These are phyloP conservation scores for Ceratocystis diversiconidia DNA, from an alignment of 2,329 filamentous ascomycete species.

Conservation along the genomic window DNA sequence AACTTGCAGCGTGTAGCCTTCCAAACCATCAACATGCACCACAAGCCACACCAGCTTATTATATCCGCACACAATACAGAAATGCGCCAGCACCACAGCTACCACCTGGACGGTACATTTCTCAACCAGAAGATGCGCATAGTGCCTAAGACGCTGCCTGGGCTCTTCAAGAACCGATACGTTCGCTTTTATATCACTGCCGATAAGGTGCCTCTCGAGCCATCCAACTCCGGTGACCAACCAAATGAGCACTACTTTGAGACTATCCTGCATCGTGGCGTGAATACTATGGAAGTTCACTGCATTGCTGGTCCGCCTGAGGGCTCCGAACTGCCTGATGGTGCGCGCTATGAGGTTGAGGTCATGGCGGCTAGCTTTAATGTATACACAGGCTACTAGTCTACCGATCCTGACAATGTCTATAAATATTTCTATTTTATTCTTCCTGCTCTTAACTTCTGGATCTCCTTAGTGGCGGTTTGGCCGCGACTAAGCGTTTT, in stretches of 20 bases:
- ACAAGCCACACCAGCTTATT: conserved; percentile 53
- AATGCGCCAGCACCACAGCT: conserved; percentile 16
- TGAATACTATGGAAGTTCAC: conserved; percentile 68
- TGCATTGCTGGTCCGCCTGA: conserved; percentile 56
- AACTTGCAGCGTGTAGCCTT: conserved; percentile 17
- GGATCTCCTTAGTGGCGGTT: neutral
- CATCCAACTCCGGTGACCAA: conserved; percentile 38
- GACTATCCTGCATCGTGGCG: conserved; percentile 51
- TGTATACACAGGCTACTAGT: conserved; percentile 16
- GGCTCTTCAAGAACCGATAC: conserved; percentile 17
- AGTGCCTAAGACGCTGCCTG: conserved; percentile 9
- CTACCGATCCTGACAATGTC: neutral
- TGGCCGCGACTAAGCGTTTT: neutral
- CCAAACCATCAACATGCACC: conserved; percentile 57
- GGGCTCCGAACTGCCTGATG: conserved; percentile 41
- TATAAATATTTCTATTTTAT: neutral
- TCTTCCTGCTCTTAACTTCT: neutral
- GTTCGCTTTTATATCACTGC: conserved; percentile 16
- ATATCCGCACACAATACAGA: conserved; percentile 27
- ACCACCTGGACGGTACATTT: conserved; percentile 16
- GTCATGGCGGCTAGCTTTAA: conserved; percentile 64
- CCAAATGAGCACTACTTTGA: conserved; percentile 59
- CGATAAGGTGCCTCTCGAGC: conserved; percentile 49
- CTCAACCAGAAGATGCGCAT: conserved; percentile 18
- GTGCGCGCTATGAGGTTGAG: conserved; percentile 59